Percentiles rank a stretch among this genome's conserved stretches.
These are phyloP conservation scores for Sporothrix inflata DNA, from an alignment of 2,329 filamentous ascomycete genomes.

Conservation along the genomic window DNA sequence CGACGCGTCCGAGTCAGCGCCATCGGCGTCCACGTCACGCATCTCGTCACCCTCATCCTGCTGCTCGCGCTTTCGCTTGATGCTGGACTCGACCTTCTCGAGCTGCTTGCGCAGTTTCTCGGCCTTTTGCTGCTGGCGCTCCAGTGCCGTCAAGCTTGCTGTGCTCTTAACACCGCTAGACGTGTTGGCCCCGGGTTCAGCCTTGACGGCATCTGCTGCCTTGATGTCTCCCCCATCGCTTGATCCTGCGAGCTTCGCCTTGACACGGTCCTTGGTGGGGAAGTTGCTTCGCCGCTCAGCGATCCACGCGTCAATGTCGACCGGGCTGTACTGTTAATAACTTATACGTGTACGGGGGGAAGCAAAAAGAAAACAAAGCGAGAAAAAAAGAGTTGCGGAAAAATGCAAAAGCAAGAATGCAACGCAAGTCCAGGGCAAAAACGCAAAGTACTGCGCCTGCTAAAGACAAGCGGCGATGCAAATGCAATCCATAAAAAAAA, in stretches of 20 bases:
- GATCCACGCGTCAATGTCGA: constrained; percentile 79
- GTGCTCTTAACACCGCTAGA: constrained; percentile 38
- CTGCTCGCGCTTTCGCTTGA: constrained; percentile 69
- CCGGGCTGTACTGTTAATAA: constrained; percentile 48
- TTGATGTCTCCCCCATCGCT: constrained; percentile 57
- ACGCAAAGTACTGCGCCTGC: neutral
- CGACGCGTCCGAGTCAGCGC: constrained; percentile 36
- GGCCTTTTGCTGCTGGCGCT: constrained; percentile 58
- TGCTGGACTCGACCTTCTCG: constrained; percentile 70
- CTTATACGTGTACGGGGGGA: neutral
- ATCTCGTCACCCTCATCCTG: constrained; percentile 70
- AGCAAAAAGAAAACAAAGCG: neutral
- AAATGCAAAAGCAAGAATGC: neutral
- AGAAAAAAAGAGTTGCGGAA: constrained; percentile 2
- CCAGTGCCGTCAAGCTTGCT: constrained; percentile 52
- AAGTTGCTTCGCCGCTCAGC: constrained; percentile 78
- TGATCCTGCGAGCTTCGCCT: constrained; percentile 61
- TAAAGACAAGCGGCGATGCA: neutral
- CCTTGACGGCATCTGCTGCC: constrained; percentile 51
- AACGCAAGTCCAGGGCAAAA: neutral
- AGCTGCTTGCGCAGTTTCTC: constrained; percentile 67
- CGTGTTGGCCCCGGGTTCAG: neutral
- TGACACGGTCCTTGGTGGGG: constrained; percentile 73
- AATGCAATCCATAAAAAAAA: neutral
- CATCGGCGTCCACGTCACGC: constrained; percentile 49